Conservation (phyloP, 345 rosid genomes). For the Arabis hirsuta region DNA sequence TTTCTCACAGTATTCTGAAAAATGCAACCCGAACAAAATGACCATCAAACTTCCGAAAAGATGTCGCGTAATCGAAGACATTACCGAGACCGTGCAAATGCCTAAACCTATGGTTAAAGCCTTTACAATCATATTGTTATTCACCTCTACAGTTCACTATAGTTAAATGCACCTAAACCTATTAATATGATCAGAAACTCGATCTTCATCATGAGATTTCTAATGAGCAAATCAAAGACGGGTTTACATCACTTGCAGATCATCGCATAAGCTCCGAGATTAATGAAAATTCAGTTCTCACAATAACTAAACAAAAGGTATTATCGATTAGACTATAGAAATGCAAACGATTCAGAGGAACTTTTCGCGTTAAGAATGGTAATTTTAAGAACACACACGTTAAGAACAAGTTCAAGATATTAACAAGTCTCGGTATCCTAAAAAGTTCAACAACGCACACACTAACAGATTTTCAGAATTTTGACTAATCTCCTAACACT, state of each 20-base stretch:
- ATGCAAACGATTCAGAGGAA: not conserved
- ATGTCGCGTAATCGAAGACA: not conserved
- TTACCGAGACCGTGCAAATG: not conserved
- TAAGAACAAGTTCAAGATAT: constrained; percentile 16
- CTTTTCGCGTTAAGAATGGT: not conserved
- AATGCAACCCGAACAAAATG: not conserved
- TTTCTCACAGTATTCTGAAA: constrained; percentile 80
- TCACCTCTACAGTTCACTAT: constrained; percentile 4
- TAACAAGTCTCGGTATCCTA: not conserved
- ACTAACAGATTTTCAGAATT: constrained; percentile 2
- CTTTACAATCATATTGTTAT: not conserved
- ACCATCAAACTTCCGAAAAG: not conserved
- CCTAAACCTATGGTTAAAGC: constrained; percentile 4
- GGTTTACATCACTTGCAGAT: not conserved
- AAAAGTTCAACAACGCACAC: not conserved
- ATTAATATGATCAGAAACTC: not conserved
- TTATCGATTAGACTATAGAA: not conserved
- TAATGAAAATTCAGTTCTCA: not conserved
- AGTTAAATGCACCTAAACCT: not conserved
- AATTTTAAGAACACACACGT: not conserved
- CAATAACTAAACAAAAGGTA: constrained; percentile 18
- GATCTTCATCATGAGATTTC: not conserved
- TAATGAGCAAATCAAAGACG: not conserved
- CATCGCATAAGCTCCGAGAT: not conserved
- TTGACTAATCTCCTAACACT: not conserved